Conservation (phyloP, 257 asterid genomes). For the Buddleja alternifolia region DNA sequence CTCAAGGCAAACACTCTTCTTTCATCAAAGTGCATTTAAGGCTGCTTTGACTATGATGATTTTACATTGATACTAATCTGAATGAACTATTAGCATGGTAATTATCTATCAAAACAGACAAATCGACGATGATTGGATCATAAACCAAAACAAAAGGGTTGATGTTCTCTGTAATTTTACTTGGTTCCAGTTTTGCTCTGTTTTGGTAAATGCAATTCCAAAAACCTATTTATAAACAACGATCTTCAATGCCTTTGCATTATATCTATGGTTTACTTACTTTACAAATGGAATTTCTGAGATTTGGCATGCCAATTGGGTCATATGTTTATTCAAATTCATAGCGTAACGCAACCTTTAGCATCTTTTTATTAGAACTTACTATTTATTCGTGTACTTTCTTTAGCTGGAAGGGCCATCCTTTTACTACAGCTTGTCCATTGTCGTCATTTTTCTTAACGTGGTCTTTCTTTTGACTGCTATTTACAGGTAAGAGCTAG, state of each 20-base stretch:
- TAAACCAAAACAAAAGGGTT: background rate
- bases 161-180: background rate
- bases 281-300: background rate
- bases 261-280: background rate
- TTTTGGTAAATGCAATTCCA: background rate
- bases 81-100: background rate
- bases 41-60: background rate
- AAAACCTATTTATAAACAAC: background rate
- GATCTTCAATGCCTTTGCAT: background rate
- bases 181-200: background rate
- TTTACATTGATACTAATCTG: background rate
- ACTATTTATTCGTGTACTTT: background rate
- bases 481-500: constrained; percentile 26
- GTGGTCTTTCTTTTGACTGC: background rate
- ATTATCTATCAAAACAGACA: background rate
- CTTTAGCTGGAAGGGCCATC: background rate
- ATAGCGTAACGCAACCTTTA: background rate
- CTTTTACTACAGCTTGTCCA: background rate
- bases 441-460: background rate
- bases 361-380: background rate
- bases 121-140: background rate
- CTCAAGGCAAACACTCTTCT: background rate
- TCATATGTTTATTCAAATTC: background rate
- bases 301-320: background rate
- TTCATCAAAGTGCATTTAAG: background rate